Base-by-base conservation (phyloP, 2,329 filamentous ascomycete genomes). In the Calonectria honghensis region DNA sequence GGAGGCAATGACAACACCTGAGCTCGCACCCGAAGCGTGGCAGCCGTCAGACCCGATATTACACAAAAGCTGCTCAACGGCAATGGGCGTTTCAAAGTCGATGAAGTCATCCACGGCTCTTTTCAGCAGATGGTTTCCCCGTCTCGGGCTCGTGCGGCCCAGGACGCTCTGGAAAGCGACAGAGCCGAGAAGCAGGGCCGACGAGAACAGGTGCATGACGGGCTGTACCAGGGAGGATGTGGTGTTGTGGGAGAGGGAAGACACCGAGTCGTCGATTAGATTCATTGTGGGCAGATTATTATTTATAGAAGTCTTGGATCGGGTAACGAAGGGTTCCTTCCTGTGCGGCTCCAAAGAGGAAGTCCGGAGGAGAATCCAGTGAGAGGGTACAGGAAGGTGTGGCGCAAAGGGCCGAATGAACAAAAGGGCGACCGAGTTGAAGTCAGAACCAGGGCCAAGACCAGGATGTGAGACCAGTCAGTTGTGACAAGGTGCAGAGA, bases 41-140 rank as follows among this genome's bases (percentile, higher is more conserved):
- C 89, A 89, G 32, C 91, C 91, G 70, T 82, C 83, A 13, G 89
- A 82, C 4, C 91, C 91, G 76, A 93, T 92, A 79, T 93, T 93
- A 84, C 89, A 91, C 48, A 92, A 82, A 32, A 93, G 84, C 72
- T 89, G 85, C 13, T 85, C 81, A 35, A 91, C 79, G 3, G 91
- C 89, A 77, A 91, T 86, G 10, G 89, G 86, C 20, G 85, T 87
- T 81, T 93, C 88, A 0, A 85, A 86, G 37, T 86, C 81, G 76
- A 93, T 86, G 81, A 90, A 93, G 39, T 85, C 84, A 76, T 90
- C 88, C 18, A 92, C 87, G 31, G 86, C 85, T 64, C 88, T 85
- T 79, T 88, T 90, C 72, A 86, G 77, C 61, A 90, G 75, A 37
- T 82, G 80, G 79, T 83, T 82, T 79, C 67, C 52, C 29, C 61